Percentiles rank a stretch among this genome's conserved stretches.
These are phyloP conservation scores for Phytopythium helicoides DNA, from an alignment of 352 stramenopile species.

Conservation along the genomic window DNA sequence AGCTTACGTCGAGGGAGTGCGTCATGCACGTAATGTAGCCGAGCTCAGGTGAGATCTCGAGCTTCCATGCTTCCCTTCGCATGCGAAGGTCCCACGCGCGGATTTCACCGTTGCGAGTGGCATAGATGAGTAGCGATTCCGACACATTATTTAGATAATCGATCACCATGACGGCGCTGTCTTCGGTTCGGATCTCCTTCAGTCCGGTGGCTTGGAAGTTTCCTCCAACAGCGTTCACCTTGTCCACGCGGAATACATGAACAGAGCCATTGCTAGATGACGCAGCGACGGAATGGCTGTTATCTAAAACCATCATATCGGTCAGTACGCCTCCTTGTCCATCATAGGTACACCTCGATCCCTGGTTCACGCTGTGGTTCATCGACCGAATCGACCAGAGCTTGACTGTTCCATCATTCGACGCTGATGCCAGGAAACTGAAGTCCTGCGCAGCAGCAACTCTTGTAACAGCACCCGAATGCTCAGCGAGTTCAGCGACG, in stretches of 20 bases:
- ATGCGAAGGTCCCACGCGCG: conserved; percentile 92
- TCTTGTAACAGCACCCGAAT: conserved; percentile 91
- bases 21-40: conserved; percentile 96
- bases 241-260: conserved; percentile 97
- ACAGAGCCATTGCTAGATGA: conserved; percentile 88
- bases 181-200: conserved; percentile 74
- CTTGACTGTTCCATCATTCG: conserved; percentile 94
- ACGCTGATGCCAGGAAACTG: conserved; percentile 95
- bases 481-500: conserved; percentile 87
- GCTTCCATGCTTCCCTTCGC: conserved; percentile 89
- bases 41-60: conserved; percentile 92
- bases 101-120: conserved; percentile 89
- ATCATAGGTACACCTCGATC: conserved; percentile 93
- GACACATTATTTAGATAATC: conserved; percentile 96
- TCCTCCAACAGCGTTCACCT: conserved; percentile 61
- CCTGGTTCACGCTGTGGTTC: conserved; percentile 92
- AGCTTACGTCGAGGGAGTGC: conserved; percentile 93
- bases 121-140: conserved; percentile 93
- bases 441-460: conserved; percentile 94
- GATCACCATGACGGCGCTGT: conserved; percentile 93
- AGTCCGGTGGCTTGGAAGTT: conserved; percentile 72
- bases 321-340: conserved; percentile 89
- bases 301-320: conserved; percentile 95
- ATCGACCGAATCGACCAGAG: conserved; percentile 94
- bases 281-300: conserved; percentile 94